phyloP scores from a whole-genome alignment of 805 yeast genomes.

The Monosporozyma unispora region DNA sequence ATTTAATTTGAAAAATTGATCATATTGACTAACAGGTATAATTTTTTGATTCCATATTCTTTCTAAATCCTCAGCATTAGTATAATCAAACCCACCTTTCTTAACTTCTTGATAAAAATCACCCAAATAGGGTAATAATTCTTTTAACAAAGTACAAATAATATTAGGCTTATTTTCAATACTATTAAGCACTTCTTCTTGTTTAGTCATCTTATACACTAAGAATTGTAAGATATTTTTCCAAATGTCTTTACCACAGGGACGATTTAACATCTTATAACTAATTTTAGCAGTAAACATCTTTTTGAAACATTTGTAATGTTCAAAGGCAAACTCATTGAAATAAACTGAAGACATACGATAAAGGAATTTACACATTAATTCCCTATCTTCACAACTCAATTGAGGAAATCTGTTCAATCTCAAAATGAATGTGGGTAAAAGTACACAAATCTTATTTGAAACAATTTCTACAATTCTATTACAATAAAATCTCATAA shows the following conservation, averaged over 20 bases:
- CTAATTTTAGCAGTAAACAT: conserved; percentile 25
- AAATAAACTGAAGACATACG: conserved; percentile 23
- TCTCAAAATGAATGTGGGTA: conserved; percentile 24
- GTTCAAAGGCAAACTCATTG: conserved; percentile 24
- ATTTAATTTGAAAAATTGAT: conserved; percentile 8
- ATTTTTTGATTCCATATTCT: conserved; percentile 14
- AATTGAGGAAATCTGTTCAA: conserved; percentile 11
- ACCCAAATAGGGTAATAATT: conserved; percentile 2
- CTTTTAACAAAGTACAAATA: conserved; percentile 1
- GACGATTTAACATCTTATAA: conserved; percentile 20
- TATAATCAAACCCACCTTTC: neutral
- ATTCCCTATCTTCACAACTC: conserved; percentile 7
- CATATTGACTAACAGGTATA: conserved; percentile 13
- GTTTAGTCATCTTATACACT: conserved; percentile 11
- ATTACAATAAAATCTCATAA: conserved; percentile 21
- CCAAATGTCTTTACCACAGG: conserved; percentile 21
- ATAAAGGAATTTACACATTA: conserved; percentile 15
- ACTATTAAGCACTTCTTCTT: conserved; percentile 2
- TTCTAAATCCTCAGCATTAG: conserved; percentile 7
- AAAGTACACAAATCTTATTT: conserved; percentile 17
- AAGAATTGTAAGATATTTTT: conserved; percentile 20
- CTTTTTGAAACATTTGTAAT: conserved; percentile 24
- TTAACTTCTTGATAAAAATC: conserved; percentile 1
- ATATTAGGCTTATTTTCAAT: conserved; percentile 2
- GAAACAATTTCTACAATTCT: conserved; percentile 23